Base-by-base conservation (phyloP, 768 basidiomycete genomes). In the Tephrocybe rancida region DNA sequence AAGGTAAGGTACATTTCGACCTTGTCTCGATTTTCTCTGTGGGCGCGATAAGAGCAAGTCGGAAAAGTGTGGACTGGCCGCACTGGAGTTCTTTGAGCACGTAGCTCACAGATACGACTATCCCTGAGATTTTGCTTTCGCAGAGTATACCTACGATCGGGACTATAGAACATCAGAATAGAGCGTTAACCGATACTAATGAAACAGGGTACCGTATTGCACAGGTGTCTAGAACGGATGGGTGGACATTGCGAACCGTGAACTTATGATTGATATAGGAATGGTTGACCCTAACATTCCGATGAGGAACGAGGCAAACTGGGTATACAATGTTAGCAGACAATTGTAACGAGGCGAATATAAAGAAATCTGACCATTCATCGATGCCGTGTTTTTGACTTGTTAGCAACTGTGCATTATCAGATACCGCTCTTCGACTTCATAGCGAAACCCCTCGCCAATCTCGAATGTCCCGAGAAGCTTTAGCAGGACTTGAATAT, bases 91-190 rank as follows among this genome's bases (percentile, higher is more conserved):
- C 90, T 56, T 83, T 88, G 42, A 92, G 73, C n/a, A 92, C 79
- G 50, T 80, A 85, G 49, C 80, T 82, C 3, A 87, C 73, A 2
- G 86, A 78, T 0, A 95, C 82, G 2, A 90, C 85, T 6, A 94
- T 81, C 0, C 85, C 84, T 0, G 87, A 86, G 47, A 95, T 87
- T 1, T 90, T 85, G 50, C 81, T 84, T 1, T 92, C 92, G 35
- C 90, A 87, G 2, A 94, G 74, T 93, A 94, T 95, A 6, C 93
- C 91, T 7, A 92, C 78, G 48, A 92, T 82, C 5, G 89, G 91
- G 48, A 93, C 90, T 92, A 45, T 26, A 19, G 42, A 5, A 14
- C 11, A 43, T 57, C 41, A 24, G 38, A 29, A 37, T 48, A 22
- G 13, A 21, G 32, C 18, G 45, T 4, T 9, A 25, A 19, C 18